A percentile compares a stretch with the other conserved stretches of the same genome.
Conservation (phyloP, 23 red algal genomes). For the Rhodosorus marinus region DNA sequence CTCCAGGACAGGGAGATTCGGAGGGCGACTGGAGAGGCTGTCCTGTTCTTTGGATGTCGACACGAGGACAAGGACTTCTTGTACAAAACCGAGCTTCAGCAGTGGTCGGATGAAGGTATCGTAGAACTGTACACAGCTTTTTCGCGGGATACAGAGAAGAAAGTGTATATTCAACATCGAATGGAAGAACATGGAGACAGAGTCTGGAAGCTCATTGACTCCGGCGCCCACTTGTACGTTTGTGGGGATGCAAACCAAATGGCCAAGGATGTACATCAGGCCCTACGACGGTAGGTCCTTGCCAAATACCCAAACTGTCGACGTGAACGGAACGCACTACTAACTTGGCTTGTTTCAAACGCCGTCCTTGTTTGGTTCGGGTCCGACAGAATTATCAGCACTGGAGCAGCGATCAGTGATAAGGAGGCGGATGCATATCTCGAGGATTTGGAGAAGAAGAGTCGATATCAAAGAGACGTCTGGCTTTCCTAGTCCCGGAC, state of each 20-base stretch:
- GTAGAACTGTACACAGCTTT: slow-evolving; percentile 22
- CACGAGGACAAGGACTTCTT: slow-evolving; percentile 22
- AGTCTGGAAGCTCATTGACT: slow-evolving; percentile 45
- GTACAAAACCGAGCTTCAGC: slow-evolving; percentile 14
- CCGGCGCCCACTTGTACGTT: slow-evolving; percentile 72
- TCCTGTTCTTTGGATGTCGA: slow-evolving; percentile 32
- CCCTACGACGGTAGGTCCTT: too few relatives aligned
- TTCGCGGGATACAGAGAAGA: slow-evolving; percentile 17
- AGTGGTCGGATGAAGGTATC: neutral
- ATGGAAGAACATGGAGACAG: slow-evolving; percentile 24
- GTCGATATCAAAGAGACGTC: slow-evolving; percentile 85
- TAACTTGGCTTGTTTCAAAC: slow-evolving; percentile 18
- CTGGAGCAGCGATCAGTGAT: too few relatives aligned
- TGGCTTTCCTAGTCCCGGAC: slow-evolving; percentile 41
- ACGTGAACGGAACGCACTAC: too few relatives aligned
- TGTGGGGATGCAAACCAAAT: slow-evolving; percentile 87
- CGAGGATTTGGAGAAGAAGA: slow-evolving; percentile 13
- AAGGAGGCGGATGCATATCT: slow-evolving; percentile 35
- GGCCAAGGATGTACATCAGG: slow-evolving; percentile 78
- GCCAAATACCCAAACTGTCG: too few relatives aligned
- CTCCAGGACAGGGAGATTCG: slow-evolving; percentile 5
- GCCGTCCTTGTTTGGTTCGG: neutral
- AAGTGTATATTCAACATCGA: slow-evolving; percentile 65
- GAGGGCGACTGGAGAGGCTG: slow-evolving; percentile 6
- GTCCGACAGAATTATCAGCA: too few relatives aligned